Percentiles rank a stretch among this genome's conserved stretches.
Evolutionary conservation across 2,329 filamentous ascomycete genomes (phyloP).

Genomic region (Colletotrichum sp.): DNA sequence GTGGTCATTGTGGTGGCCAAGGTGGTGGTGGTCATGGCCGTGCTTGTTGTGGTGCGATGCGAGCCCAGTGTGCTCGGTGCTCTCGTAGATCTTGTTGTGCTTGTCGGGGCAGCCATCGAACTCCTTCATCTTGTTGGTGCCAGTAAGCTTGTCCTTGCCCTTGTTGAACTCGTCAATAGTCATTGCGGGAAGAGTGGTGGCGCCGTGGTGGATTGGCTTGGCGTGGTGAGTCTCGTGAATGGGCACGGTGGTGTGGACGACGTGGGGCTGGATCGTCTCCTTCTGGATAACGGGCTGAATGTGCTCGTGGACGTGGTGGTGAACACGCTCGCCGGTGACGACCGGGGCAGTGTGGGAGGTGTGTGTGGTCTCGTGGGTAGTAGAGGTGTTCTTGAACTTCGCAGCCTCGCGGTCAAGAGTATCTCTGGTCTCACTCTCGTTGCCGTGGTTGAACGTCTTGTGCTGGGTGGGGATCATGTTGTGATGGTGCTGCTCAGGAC

Average conservation of each 20-base stretch:
- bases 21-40: neutral
- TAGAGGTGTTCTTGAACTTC: slow-evolving; percentile 31
- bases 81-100: slow-evolving; percentile 31
- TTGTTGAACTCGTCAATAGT: slow-evolving; percentile 66
- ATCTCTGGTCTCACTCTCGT: slow-evolving; percentile 50
- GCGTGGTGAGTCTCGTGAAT: slow-evolving; percentile 77
- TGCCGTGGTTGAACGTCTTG: slow-evolving; percentile 65
- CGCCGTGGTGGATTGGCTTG: slow-evolving; percentile 67
- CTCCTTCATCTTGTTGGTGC: slow-evolving; percentile 47
- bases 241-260: slow-evolving; percentile 74
- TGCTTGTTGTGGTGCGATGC: neutral
- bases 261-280: slow-evolving; percentile 68
- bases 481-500: slow-evolving; percentile 67
- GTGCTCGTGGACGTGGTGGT: slow-evolving; percentile 65
- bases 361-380: slow-evolving; percentile 33
- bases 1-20: neutral
- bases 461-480: slow-evolving; percentile 64
- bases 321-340: slow-evolving; percentile 32
- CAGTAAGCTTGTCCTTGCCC: slow-evolving; percentile 36
- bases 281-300: slow-evolving; percentile 76
- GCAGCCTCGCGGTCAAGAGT: slow-evolving; percentile 56
- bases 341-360: slow-evolving; percentile 28
- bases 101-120: slow-evolving; percentile 66
- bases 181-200: slow-evolving; percentile 68
- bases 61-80: neutral